Evolutionary conservation across 257 asterid genomes (phyloP).

Genomic region (Henckelia pumila): DNA sequence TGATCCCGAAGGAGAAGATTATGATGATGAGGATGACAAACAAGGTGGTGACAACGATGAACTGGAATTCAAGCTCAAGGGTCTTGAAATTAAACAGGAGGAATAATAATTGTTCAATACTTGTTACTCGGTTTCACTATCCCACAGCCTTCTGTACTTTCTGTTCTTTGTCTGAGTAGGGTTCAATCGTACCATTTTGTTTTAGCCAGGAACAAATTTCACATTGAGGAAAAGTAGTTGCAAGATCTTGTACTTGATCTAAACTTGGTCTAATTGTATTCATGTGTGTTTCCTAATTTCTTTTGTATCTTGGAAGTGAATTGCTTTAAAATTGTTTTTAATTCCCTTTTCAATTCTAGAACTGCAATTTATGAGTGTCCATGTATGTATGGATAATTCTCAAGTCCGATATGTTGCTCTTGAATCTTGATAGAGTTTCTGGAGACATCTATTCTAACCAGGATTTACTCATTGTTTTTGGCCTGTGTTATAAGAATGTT

Average conservation of each 20-base stretch:
- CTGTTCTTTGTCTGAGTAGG: conserved; percentile 26
- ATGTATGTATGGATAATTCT: neutral
- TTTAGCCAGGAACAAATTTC: conserved; percentile 18
- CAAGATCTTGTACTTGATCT: conserved; percentile 19
- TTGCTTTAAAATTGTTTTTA: conserved; percentile 5
- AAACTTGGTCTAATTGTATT: conserved; percentile 12
- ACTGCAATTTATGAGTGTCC: neutral
- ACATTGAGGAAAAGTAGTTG: neutral
- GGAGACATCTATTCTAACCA: neutral
- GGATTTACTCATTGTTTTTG: neutral
- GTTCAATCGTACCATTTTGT: conserved; percentile 19
- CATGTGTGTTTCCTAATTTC: conserved; percentile 16
- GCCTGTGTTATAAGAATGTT: neutral
- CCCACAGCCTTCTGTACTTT: conserved; percentile 14
- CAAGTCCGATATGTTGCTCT: neutral
- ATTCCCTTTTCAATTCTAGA: conserved; percentile 3
- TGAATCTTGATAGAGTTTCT: neutral
- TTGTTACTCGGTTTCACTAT: conserved; percentile 9
- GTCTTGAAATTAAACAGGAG: conserved; percentile 72
- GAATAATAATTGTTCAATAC: conserved; percentile 31
- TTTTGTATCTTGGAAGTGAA: conserved; percentile 10
- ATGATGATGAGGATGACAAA: conserved; percentile 64
- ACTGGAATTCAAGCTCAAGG: conserved; percentile 73
- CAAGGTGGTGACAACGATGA: conserved; percentile 44
- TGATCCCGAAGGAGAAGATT: conserved; percentile 93